These are phyloP conservation scores for Crucibulum laeve DNA, from an alignment of 768 basidiomycete genomes.

Conservation along the genomic window DNA sequence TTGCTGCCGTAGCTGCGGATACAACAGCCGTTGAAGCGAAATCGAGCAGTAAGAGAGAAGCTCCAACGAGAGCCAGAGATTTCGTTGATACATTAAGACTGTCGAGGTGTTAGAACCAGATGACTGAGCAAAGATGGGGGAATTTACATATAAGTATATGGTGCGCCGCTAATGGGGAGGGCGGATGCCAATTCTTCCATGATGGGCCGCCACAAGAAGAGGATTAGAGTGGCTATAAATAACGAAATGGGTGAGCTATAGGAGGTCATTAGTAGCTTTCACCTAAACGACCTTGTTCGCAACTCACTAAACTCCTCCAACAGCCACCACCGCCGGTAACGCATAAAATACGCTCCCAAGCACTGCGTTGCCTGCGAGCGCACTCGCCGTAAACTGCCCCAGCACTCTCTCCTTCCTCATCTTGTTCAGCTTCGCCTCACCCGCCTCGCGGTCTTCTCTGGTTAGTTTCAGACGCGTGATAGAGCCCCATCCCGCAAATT, in stretches of 20 bases:
- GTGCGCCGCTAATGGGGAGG: slow-evolving; percentile 65
- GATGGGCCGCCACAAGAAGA: slow-evolving; percentile 72
- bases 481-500: slow-evolving; percentile 73
- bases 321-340: slow-evolving; percentile 58
- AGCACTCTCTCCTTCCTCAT: slow-evolving; percentile 35
- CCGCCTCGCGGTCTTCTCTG: slow-evolving; percentile 34
- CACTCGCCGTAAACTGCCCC: slow-evolving; percentile 62
- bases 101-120: background rate
- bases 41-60: slow-evolving; percentile 66
- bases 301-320: slow-evolving; percentile 60
- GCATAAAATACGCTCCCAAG: slow-evolving; percentile 69
- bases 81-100: slow-evolving; percentile 66
- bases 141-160: slow-evolving; percentile 60
- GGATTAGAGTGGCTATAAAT: slow-evolving; percentile 52
- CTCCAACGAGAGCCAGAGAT: slow-evolving; percentile 57
- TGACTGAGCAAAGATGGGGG: background rate
- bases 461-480: slow-evolving; percentile 41
- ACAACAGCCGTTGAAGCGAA: slow-evolving; percentile 66
- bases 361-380: slow-evolving; percentile 64
- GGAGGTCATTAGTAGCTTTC: background rate
- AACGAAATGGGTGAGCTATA: slow-evolving; percentile 66
- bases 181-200: slow-evolving; percentile 72
- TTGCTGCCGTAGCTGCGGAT: slow-evolving; percentile 67
- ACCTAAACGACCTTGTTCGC: background rate
- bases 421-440: slow-evolving; percentile 20